phyloP scores from a whole-genome alignment of 495 filamentous ascomycete species.

The Pseudomonodictys pantanalensis region DNA sequence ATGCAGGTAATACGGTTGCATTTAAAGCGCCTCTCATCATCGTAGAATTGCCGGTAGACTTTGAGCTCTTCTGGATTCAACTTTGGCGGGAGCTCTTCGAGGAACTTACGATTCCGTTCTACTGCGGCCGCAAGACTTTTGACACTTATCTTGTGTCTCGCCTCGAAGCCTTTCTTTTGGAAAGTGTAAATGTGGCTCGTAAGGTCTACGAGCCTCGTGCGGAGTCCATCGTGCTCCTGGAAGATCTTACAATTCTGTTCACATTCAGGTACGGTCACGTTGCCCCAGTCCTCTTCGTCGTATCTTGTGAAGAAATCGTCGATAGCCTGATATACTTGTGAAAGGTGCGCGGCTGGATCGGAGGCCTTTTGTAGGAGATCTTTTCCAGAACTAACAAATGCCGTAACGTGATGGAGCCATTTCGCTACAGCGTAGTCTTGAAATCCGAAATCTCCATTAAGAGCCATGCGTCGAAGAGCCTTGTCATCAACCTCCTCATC shows the following conservation, averaged over 20 bases:
- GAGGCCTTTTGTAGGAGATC: not conserved
- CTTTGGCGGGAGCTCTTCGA: constrained; percentile 32
- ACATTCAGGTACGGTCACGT: not conserved
- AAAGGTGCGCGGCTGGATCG: not conserved
- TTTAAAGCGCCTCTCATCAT: constrained; percentile 40
- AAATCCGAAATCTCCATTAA: constrained; percentile 38
- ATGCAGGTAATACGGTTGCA: constrained; percentile 45
- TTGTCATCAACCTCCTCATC: constrained; percentile 21
- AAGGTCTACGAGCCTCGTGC: constrained; percentile 26
- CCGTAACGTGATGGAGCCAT: constrained; percentile 43
- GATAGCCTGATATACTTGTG: not conserved
- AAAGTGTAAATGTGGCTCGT: constrained; percentile 33
- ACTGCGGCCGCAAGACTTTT: constrained; percentile 31
- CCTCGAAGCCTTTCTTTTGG: constrained; percentile 31
- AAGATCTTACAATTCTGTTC: constrained; percentile 11
- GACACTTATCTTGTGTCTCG: constrained; percentile 29
- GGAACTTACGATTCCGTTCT: constrained; percentile 29
- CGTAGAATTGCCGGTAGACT: constrained; percentile 38
- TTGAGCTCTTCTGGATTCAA: not conserved
- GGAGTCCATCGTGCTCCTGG: constrained; percentile 16
- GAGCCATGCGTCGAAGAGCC: constrained; percentile 19
- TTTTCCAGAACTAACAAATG: constrained; percentile 14
- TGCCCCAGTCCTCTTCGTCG: constrained; percentile 2
- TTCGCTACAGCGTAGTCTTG: constrained; percentile 45
- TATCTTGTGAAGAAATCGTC: constrained; percentile 7